These are phyloP conservation scores for Gnetum montanum DNA, from an alignment of 75 land plant genomes.

Conservation along the genomic window DNA sequence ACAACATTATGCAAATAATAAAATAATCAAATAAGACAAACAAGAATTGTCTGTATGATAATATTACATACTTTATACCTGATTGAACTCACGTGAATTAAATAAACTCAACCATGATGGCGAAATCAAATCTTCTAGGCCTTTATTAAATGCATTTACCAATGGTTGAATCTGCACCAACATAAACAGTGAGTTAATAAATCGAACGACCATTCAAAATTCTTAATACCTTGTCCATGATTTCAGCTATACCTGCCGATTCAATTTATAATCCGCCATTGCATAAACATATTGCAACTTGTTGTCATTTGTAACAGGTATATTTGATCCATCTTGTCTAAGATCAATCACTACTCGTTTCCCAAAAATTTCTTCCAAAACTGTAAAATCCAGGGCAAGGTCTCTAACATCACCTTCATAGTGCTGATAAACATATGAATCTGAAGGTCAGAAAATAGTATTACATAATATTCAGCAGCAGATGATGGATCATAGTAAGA, in stretches of 20 bases:
- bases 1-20: too few species aligned
- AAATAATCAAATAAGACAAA: too few species aligned
- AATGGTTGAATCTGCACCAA: slow-evolving; percentile 72
- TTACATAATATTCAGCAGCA: too few species aligned
- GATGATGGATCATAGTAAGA: too few species aligned
- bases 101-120: slow-evolving; percentile 90
- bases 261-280: slow-evolving; percentile 91
- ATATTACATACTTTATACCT: slow-evolving; percentile 64
- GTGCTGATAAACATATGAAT: slow-evolving; percentile 32
- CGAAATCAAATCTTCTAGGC: slow-evolving; percentile 70
- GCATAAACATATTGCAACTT: slow-evolving; percentile 93
- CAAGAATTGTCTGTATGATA: too few species aligned
- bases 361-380: slow-evolving; percentile 79
- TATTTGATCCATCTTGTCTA: slow-evolving; percentile 70
- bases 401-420: slow-evolving; percentile 87
- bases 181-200: background rate
- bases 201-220: background rate
- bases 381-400: slow-evolving; percentile 80
- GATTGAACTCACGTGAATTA: slow-evolving; percentile 91
- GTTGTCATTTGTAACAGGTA: slow-evolving; percentile 76
- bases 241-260: slow-evolving; percentile 54
- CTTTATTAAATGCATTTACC: slow-evolving; percentile 78
- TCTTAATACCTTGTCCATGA: background rate
- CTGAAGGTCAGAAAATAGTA: background rate
- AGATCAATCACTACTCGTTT: slow-evolving; percentile 58